Percentiles rank a stretch among this genome's conserved stretches.
Evolutionary conservation across 2,329 filamentous ascomycete genomes (phyloP).

Genomic region (Fusarium virguliforme): DNA sequence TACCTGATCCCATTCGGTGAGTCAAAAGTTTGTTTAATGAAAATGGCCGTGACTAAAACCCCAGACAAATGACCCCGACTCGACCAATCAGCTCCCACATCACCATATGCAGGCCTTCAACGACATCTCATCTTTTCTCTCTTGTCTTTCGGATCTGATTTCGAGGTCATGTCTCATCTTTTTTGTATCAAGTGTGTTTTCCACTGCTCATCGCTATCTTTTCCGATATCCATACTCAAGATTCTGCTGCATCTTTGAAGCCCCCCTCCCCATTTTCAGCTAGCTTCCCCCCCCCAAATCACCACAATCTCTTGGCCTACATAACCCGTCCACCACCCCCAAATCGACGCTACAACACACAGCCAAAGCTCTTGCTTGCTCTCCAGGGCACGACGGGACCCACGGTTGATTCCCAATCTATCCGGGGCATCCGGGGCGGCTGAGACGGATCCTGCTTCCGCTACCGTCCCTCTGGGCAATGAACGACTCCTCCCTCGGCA

Average conservation of each 20-base stretch:
- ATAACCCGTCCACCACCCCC: not conserved
- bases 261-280: not conserved
- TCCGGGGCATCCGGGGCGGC: conserved; percentile 42
- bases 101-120: not conserved
- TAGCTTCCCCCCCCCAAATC: not conserved
- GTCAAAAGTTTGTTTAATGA: conserved; percentile 47
- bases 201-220: not conserved
- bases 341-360: not conserved
- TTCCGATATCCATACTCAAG: not conserved
- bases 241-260: not conserved
- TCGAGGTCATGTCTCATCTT: not conserved
- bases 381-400: not conserved
- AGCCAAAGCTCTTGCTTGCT: too few species aligned
- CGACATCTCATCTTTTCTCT: not conserved
- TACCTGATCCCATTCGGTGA: conserved; percentile 39
- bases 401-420: conserved; percentile 25
- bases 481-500: conserved; percentile 19
- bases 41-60: conserved; percentile 43
- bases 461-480: conserved; percentile 32
- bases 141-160: not conserved
- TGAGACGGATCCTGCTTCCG: conserved; percentile 39
- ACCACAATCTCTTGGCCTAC: conserved; percentile 5
- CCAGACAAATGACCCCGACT: conserved; percentile 32
- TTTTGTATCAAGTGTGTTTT: not conserved
- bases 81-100: conserved; percentile 22